Base-by-base conservation (phyloP, 2,329 filamentous ascomycete species). In the Diaporthe vaccinii region DNA sequence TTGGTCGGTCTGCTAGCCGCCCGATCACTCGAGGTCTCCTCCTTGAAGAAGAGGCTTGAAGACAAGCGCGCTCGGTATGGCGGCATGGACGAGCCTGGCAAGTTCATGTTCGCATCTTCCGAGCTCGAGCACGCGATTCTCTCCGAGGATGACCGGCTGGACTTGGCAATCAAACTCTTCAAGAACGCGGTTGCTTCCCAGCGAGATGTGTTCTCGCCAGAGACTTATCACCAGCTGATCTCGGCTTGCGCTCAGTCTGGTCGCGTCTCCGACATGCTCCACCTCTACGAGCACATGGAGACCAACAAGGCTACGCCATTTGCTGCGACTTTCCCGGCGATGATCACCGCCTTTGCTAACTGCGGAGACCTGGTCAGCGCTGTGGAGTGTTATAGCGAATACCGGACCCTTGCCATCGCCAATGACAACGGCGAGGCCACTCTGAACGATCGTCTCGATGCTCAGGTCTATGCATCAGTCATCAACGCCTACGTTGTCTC, bases 321-420 rank as follows among this genome's bases (percentile, higher is more conserved):
- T 75, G 93, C 95, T 8, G 91, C 93, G 61, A 94, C 96, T 71
- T 98, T 98, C 85, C 94, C 95, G 1, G 90, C 93, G 25, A 98
- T 99, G 94, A 98, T 99, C 82, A 92, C 94, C n/a, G 95, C 96
- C 0, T 98, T 98, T 82, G 95, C 95, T 76, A 90, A 91, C 57
- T 90, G 90, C 15, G 94, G 95, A 68, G 95, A 98, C 82, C 86
- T 98, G 59, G 89, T 92, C 80, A 97, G 94, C 79, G 97, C 96
- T 28, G 94, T 98, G 9, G 95, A 98, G 83, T 95, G 95, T 84
- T 99, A 98, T 85, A 96, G 97, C 78, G 95, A 98, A 84, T 98
- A 98, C 88, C 95, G 95, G 81, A 91, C 91, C 61, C 88, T 98
- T 57, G 96, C 96, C n/a, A 91, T 98, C 71, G 92, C 93, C 53